These are phyloP conservation scores for Tricholoma furcatifolium DNA, from an alignment of 768 basidiomycete genomes.

Conservation along the genomic window DNA sequence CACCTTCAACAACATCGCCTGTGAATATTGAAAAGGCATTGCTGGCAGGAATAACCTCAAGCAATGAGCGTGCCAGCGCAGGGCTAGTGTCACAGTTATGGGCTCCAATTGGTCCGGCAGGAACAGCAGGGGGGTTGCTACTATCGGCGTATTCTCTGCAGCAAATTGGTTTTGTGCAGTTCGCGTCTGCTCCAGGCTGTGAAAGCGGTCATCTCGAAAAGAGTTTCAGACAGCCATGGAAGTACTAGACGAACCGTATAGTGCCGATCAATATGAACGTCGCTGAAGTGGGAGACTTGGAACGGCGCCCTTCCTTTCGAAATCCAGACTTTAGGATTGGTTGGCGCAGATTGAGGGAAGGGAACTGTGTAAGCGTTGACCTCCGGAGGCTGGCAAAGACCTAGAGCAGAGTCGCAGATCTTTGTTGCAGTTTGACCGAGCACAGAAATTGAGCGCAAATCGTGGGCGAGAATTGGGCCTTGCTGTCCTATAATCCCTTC, in stretches of 20 bases:
- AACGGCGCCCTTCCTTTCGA: slow-evolving; percentile 44
- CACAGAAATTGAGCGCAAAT: slow-evolving; percentile 46
- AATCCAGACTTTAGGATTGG: slow-evolving; percentile 29
- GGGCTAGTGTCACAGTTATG: slow-evolving; percentile 53
- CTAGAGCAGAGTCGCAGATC: slow-evolving; percentile 54
- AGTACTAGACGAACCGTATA: slow-evolving; percentile 43
- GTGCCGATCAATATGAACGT: slow-evolving; percentile 58
- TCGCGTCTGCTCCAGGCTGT: slow-evolving; percentile 51
- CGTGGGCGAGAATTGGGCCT: slow-evolving; percentile 59
- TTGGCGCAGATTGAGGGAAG: slow-evolving; percentile 42
- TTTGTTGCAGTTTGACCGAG: slow-evolving; percentile 48
- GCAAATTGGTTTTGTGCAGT: slow-evolving; percentile 64
- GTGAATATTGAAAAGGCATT: slow-evolving; percentile 59
- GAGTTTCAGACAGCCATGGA: background rate
- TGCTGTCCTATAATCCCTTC: slow-evolving; percentile 47
- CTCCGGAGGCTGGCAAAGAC: slow-evolving; percentile 49
- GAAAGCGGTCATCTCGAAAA: background rate
- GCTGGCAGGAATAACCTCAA: slow-evolving; percentile 38
- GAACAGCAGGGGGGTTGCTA: slow-evolving; percentile 31
- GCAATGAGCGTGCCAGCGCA: slow-evolving; percentile 47
- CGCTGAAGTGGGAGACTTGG: slow-evolving; percentile 61
- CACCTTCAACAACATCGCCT: slow-evolving; percentile 64
- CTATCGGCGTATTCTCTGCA: slow-evolving; percentile 51
- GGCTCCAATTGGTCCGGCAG: slow-evolving; percentile 51
- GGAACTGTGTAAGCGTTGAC: slow-evolving; percentile 44